Evolutionary conservation across 352 stramenopile genomes (phyloP), one percentile per base, ranked within the genome.

Genomic region (Thraustochytrium sp.): DNA sequence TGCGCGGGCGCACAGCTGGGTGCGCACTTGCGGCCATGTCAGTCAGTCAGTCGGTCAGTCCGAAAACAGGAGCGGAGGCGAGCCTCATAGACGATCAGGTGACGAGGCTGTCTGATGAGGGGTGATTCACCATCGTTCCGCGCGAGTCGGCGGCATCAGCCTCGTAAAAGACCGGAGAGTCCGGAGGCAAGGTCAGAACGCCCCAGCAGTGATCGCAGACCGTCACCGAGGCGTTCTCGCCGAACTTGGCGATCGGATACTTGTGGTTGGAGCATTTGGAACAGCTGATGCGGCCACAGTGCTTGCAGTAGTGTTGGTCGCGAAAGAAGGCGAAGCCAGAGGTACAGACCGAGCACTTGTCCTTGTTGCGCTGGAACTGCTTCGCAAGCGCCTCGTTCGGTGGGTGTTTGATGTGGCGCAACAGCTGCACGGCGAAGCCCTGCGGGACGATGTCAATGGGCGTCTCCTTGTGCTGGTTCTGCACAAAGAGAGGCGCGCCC

Each of bases 221-320:
- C 34, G 48, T 80, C 34, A 61, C 48, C 11, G 29, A 75, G 5
- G 9, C 5, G 18, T 80, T n/a, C 9, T 4, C 8, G 37, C 31
- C 23, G 8, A 80, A 80, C 68, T 80, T 80, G 48, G 40, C 2
- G 26, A 80, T 61, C 38, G 68, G 68, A 26, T 46, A 61, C 68
- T 80, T 80, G 48, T 64, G 42, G 23, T 11, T 29, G 59, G 91
- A 92, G 86, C 91, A 95, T 53, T 94, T 90, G 2, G 89, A 92
- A 76, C 91, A 95, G 86, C 91, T 94, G 8, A 95, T 89, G 23
- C 91, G 90, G 2, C 90, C 91, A 48, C 91, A 95, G 88, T 95
- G 91, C 29, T 90, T 90, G 86, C 92, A 94, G 85, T 94, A 90
- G 85, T 94, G 91, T 51, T 90, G 90, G 18, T 91, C 89, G 51